These are phyloP conservation scores for Boletus reticuloceps DNA, from an alignment of 768 basidiomycete genomes.

Conservation along the genomic window DNA sequence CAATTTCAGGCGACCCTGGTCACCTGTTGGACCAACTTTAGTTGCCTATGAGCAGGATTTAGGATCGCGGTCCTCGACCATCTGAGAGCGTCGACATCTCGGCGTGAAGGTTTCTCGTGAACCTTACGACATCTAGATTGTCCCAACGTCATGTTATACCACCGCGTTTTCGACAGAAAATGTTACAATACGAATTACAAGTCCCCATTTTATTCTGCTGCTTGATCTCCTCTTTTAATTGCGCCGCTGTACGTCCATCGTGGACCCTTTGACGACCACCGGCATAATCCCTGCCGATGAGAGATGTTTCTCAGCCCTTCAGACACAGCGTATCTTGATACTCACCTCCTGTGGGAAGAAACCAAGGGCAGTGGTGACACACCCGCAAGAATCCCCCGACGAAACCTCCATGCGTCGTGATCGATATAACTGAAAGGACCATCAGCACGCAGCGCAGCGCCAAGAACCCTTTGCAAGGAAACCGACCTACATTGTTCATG, in stretches of 20 bases:
- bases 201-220: not conserved
- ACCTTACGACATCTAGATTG: no score
- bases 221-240: not conserved
- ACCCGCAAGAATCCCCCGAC: conserved; percentile 53
- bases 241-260: not conserved
- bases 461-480: not conserved
- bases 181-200: not conserved
- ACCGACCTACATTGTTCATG: not conserved
- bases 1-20: not conserved
- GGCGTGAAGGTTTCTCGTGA: not conserved
- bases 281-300: not conserved
- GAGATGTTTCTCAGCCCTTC: not conserved
- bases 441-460: not conserved
- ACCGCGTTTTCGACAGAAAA: not conserved
- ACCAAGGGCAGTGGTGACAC: conserved; percentile 41
- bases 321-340: not conserved
- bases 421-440: conserved; percentile 50
- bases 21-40: not conserved
- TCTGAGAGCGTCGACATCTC: not conserved
- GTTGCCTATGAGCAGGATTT: not conserved
- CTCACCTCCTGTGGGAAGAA: conserved; percentile 63
- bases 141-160: not conserved
- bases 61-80: not conserved
- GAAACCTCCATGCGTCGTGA: conserved; percentile 64
- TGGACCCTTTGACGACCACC: not conserved